A percentile compares a stretch with the other conserved stretches of the same genome.
These are phyloP conservation scores for Tulasnella sp. DNA, from an alignment of 768 basidiomycete species.

Conservation along the genomic window DNA sequence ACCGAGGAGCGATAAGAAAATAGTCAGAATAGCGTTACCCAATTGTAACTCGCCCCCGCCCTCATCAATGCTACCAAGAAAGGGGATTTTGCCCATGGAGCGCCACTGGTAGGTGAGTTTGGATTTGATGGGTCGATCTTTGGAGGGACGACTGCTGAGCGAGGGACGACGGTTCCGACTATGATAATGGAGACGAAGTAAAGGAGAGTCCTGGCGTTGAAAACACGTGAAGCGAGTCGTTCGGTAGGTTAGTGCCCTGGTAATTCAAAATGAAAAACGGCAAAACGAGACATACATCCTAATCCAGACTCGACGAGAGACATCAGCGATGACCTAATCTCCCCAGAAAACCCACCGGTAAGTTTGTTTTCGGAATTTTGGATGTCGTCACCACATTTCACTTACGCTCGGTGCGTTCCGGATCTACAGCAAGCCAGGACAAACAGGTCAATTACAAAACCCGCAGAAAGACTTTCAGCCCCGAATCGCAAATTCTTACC, in stretches of 20 bases:
- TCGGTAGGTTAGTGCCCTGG: background rate
- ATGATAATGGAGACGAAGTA: background rate
- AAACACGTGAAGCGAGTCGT: background rate
- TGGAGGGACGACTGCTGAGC: background rate
- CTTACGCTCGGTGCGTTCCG: constrained; percentile 6
- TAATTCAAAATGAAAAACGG: background rate
- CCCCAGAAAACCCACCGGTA: background rate
- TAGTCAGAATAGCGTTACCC: background rate
- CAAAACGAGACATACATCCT: background rate
- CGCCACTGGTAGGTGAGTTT: background rate
- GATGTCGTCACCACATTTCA: background rate
- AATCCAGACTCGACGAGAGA: constrained; percentile 8
- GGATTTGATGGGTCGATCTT: background rate
- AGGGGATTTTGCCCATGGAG: background rate
- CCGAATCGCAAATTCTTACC: background rate
- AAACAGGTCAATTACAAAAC: background rate
- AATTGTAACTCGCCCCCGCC: background rate
- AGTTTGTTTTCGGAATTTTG: background rate
- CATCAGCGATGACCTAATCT: background rate
- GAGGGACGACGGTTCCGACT: background rate
- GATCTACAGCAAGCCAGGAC: background rate
- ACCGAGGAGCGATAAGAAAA: background rate
- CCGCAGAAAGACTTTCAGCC: background rate
- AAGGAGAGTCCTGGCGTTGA: background rate
- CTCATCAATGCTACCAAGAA: background rate